phyloP scores from a whole-genome alignment of 768 basidiomycete genomes.

The Sutorius australiensis region DNA sequence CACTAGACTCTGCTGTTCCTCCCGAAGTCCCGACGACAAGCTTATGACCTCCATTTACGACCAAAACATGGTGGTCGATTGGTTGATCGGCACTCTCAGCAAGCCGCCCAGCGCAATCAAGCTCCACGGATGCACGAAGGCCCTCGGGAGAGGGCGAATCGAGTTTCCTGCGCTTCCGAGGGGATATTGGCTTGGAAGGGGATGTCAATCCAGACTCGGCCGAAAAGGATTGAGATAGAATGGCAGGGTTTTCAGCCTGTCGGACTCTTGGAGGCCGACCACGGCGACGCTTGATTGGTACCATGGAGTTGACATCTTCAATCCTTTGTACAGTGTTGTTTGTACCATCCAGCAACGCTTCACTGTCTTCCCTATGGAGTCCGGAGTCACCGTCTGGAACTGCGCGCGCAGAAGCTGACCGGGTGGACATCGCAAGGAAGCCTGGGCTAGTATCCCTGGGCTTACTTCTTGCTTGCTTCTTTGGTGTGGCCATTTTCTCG shows the following conservation, averaged over 20 bases:
- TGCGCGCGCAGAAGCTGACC: constrained; percentile 18
- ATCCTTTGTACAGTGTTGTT: background rate
- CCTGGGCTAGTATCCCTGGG: constrained; percentile 14
- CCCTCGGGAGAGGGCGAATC: constrained; percentile 35
- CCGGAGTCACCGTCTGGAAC: constrained; percentile 10
- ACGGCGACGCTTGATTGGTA: constrained; percentile 32
- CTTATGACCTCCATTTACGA: constrained; percentile 12
- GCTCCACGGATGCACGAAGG: constrained; percentile 7
- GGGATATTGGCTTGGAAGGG: constrained; percentile 21
- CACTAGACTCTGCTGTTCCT: background rate
- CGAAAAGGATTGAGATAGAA: background rate
- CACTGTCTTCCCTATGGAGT: constrained; percentile 4
- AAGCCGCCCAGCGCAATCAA: background rate
- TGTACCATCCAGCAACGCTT: constrained; percentile 6
- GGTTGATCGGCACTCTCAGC: constrained; percentile 8
- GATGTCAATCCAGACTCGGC: constrained; percentile 9
- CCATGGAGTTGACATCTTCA: constrained; percentile 3
- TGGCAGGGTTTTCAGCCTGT: constrained; percentile 4
- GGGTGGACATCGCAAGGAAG: constrained; percentile 17
- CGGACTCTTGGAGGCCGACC: constrained; percentile 31
- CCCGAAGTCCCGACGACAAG: background rate
- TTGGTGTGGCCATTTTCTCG: constrained; percentile 15
- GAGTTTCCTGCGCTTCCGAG: constrained; percentile 45
- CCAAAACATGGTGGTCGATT: background rate
- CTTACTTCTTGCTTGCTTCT: constrained; percentile 15